Conservation (phyloP, 345 rosid species). For the Excoecaria agallocha region DNA sequence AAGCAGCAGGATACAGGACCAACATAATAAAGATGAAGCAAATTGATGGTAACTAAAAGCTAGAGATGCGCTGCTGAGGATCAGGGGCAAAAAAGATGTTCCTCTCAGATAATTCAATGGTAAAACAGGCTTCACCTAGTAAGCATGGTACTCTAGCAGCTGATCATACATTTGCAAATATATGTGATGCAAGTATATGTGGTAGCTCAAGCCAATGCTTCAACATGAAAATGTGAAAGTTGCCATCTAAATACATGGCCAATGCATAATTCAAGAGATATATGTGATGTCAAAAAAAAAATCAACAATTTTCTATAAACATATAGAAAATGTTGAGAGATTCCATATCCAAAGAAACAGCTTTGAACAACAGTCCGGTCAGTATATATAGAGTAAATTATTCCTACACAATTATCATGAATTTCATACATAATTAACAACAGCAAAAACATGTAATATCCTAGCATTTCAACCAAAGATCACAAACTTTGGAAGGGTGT, state of each 20-base stretch:
- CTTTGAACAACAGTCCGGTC: not conserved
- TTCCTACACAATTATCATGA: not conserved
- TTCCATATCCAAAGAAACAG: not conserved
- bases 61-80: not conserved
- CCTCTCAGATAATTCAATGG: not conserved
- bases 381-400: not conserved
- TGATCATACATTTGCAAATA: not conserved
- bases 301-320: not conserved
- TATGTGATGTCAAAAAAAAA: not conserved
- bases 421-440: not conserved
- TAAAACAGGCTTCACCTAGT: not conserved
- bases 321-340: not conserved
- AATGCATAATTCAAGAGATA: not conserved
- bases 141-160: not conserved
- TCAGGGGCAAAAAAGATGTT: not conserved
- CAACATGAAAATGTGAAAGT: not conserved
- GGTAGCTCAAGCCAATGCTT: not conserved
- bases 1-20: not conserved
- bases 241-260: not conserved
- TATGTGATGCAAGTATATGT: not conserved
- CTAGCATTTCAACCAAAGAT: constrained; percentile 5
- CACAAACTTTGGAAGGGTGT: not conserved
- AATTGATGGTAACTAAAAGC: not conserved
- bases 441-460: not conserved
- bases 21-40: not conserved